Conservation (phyloP, 306 rosid species). For the Abrus precatorius region DNA sequence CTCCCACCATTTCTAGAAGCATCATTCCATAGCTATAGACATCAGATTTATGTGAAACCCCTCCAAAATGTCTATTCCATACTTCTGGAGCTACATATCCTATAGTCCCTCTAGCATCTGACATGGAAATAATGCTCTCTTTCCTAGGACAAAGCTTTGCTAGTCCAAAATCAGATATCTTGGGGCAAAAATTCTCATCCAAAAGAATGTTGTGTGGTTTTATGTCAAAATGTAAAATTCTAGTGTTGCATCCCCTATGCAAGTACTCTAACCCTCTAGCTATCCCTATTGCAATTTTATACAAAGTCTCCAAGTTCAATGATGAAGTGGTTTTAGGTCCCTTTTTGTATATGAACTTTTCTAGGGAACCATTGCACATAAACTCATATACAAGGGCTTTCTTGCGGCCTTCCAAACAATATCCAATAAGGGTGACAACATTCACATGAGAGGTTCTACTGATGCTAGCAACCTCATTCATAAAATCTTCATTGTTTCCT, state of each 20-base stretch:
- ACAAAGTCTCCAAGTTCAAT: slow-evolving; percentile 20
- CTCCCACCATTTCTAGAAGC: slow-evolving; percentile 42
- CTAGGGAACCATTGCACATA: slow-evolving; percentile 49
- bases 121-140: slow-evolving; percentile 51
- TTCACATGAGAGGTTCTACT: slow-evolving; percentile 52
- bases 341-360: slow-evolving; percentile 12
- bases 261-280: slow-evolving; percentile 50
- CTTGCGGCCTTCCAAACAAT: slow-evolving; percentile 39
- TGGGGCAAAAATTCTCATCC: slow-evolving; percentile 41
- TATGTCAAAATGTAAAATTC: slow-evolving; percentile 51
- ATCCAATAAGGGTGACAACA: slow-evolving; percentile 46
- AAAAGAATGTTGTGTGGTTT: slow-evolving; percentile 53
- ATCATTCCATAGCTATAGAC: slow-evolving; percentile 50
- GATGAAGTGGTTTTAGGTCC: background rate
- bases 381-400: slow-evolving; percentile 51
- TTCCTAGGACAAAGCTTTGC: slow-evolving; percentile 42
- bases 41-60: slow-evolving; percentile 51
- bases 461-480: slow-evolving; percentile 60
- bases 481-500: slow-evolving; percentile 53
- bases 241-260: slow-evolving; percentile 47
- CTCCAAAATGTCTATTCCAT: slow-evolving; percentile 49
- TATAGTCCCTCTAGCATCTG: slow-evolving; percentile 50
- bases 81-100: slow-evolving; percentile 48
- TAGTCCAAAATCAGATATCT: slow-evolving; percentile 50
- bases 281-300: slow-evolving; percentile 37